phyloP scores from a whole-genome alignment of 2,329 filamentous ascomycete species.

The Aureobasidium sp. region DNA sequence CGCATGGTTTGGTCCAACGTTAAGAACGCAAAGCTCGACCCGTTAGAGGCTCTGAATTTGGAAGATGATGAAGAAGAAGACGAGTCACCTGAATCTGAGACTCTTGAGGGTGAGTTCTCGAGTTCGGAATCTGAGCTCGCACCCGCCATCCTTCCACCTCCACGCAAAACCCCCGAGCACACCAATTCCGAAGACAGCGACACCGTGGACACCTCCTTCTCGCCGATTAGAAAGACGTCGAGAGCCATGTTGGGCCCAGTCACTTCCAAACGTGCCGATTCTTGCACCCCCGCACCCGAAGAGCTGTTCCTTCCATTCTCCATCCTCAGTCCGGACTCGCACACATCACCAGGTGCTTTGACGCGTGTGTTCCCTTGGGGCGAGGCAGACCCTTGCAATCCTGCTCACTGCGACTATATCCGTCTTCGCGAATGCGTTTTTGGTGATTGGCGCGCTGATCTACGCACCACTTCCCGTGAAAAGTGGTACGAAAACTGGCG shows the following conservation, averaged over 20 bases:
- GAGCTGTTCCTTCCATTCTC: constrained; percentile 76
- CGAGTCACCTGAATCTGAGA: constrained; percentile 39
- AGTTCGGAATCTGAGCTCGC: constrained; percentile 25
- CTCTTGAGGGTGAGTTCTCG: constrained; percentile 45
- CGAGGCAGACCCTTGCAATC: constrained; percentile 87
- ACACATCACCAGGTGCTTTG: constrained; percentile 60
- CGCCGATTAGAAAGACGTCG: constrained; percentile 27
- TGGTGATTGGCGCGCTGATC: constrained; percentile 82
- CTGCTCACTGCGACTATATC: constrained; percentile 87
- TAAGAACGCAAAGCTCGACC: constrained; percentile 78
- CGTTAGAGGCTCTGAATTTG: constrained; percentile 75
- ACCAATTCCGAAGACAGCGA: constrained; percentile 22
- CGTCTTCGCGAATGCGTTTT: constrained; percentile 89
- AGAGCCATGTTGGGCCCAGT: constrained; percentile 5
- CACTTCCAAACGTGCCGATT: constrained; percentile 17
- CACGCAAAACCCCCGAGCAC: constrained; percentile 17
- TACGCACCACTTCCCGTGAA: constrained; percentile 83
- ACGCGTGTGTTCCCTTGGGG: constrained; percentile 95
- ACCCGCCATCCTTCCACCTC: constrained; percentile 34
- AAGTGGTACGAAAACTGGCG: constrained; percentile 96
- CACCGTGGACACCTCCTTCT: constrained; percentile 32
- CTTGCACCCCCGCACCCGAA: constrained; percentile 35
- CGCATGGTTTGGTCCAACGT: constrained; percentile 83
- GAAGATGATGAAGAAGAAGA: constrained; percentile 61
- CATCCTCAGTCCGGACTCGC: constrained; percentile 87